Percentiles rank a stretch among this genome's conserved stretches.
phyloP scores from a whole-genome alignment of 2,329 filamentous ascomycete species.

The Cyanodermella asteris region DNA sequence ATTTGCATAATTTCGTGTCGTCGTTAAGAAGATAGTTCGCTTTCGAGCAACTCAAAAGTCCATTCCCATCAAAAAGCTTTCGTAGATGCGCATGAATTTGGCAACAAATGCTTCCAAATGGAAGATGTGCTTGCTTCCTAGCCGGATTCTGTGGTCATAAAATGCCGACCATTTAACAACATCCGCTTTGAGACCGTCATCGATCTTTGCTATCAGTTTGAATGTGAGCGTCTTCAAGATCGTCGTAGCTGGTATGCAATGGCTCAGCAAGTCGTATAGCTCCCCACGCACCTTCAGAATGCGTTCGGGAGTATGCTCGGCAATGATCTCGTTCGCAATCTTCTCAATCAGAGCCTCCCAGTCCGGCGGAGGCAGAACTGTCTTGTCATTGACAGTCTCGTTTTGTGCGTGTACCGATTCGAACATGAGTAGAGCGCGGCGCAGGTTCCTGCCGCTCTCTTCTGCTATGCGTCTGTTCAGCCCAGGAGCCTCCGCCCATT shows the following conservation, averaged over 20 bases:
- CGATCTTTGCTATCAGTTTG: slow-evolving; percentile 69
- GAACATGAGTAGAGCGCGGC: slow-evolving; percentile 83
- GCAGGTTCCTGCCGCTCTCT: slow-evolving; percentile 77
- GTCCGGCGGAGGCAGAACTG: slow-evolving; percentile 79
- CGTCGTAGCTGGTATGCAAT: slow-evolving; percentile 88
- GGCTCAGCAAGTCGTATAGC: slow-evolving; percentile 89
- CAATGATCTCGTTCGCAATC: slow-evolving; percentile 81
- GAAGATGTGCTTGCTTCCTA: slow-evolving; percentile 88
- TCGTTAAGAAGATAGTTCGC: slow-evolving; percentile 8
- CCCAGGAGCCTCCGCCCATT: slow-evolving; percentile 53
- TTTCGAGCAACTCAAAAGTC: slow-evolving; percentile 31
- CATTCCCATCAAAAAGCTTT: slow-evolving; percentile 65
- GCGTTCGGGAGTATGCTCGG: slow-evolving; percentile 73
- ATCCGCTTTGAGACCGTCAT: slow-evolving; percentile 75
- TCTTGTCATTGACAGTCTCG: slow-evolving; percentile 73
- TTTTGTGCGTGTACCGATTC: slow-evolving; percentile 95
- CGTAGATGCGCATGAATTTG: slow-evolving; percentile 91
- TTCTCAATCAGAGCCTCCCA: slow-evolving; percentile 85
- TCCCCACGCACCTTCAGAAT: slow-evolving; percentile 78
- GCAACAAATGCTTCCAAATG: slow-evolving; percentile 96
- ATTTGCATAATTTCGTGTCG: slow-evolving; percentile 13
- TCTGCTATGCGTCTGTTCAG: slow-evolving; percentile 70
- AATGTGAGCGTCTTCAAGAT: slow-evolving; percentile 90
- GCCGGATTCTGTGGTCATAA: slow-evolving; percentile 85
- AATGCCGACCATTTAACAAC: slow-evolving; percentile 93